Base-by-base conservation (phyloP, 2,329 filamentous ascomycete genomes). In the Basipetospora chlamydospora region DNA sequence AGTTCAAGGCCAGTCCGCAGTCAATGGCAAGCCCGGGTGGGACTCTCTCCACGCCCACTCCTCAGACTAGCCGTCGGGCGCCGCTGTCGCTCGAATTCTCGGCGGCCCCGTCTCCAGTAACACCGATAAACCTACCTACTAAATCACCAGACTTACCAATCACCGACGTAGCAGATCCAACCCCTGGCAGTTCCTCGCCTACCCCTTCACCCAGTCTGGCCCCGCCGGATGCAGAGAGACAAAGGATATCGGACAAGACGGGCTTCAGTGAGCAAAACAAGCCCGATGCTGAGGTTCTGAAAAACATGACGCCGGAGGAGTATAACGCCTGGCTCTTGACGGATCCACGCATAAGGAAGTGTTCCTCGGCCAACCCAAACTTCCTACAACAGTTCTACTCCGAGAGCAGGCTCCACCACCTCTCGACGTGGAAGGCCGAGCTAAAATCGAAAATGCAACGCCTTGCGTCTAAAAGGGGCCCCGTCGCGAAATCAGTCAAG, bases 341-440 rank as follows among this genome's bases (percentile, higher is more conserved):
- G 3, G 86, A 96, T 49, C 86, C 90, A 3, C 77, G 77, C 23
- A 75, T 94, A 47, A 74, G 84, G 41, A 90, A 92, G 49, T 86
- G 86, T 0, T 93, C 87, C 2, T 86, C 86, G 2, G 82, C 86
- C 7, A 92, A 98, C 45, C 90, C 92, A 0, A 78, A 90, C 25
- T 98, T 98, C 42, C 64, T 98, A 2, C 81, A 88, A 44, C 87
- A 96, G 42, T 98, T 84, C 51, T 98, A 96, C 51, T 81, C 85
- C 4, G 87, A 96, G 57, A 96, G 88, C 42, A 79, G 90, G 17
- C 66, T 98, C 15, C 92, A 98, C 55, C 90, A 98, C 52, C 63
- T 98, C 0, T 95, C 88, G 0, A 85, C 84, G 1, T 96, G 90
- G 92, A 98, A 96, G 62, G 82, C 88, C 2, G 83, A 93, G 41